A percentile compares a stretch with the other conserved stretches of the same genome.
phyloP scores from a whole-genome alignment of 2,329 filamentous ascomycete genomes.

The Trichoderma sp. region DNA sequence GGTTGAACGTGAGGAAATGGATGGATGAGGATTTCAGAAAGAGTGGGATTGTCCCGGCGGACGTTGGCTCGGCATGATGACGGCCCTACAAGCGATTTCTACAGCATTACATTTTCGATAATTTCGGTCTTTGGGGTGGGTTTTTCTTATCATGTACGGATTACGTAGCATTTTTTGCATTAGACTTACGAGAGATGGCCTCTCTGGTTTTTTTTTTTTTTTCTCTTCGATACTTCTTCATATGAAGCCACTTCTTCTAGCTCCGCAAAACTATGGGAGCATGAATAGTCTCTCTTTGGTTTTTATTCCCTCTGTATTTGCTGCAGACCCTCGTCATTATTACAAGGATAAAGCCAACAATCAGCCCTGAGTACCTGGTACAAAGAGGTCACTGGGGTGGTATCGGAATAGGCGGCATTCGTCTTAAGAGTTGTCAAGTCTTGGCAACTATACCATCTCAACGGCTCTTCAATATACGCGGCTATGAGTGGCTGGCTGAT shows the following conservation, averaged over 20 bases:
- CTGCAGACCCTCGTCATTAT: not conserved
- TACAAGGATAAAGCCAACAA: not conserved
- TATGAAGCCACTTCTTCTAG: not conserved
- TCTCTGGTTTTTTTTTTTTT: not conserved
- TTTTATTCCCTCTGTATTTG: not conserved
- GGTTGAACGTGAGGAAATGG: conserved; percentile 14
- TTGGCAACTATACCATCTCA: conserved; percentile 10
- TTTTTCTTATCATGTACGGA: not conserved
- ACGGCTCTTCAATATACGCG: not conserved
- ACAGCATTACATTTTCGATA: not conserved
- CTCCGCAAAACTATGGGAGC: not conserved
- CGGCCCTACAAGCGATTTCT: not conserved
- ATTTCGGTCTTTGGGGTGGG: not conserved
- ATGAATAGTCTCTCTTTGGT: not conserved
- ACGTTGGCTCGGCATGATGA: not conserved
- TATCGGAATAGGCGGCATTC: conserved; percentile 11
- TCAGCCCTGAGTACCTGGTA: not conserved
- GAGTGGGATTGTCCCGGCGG: not conserved
- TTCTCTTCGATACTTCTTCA: not conserved
- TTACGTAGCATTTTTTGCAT: conserved; percentile 5
- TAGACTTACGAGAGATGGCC: not conserved
- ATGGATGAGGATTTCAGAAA: conserved; percentile 14
- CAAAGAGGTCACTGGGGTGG: not conserved
- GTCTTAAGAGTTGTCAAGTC: conserved; percentile 5
- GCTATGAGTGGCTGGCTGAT: conserved; percentile 15